phyloP scores from a whole-genome alignment of 225 moss, liverwort and hornwort species.

The Marchantia polymorpha region DNA sequence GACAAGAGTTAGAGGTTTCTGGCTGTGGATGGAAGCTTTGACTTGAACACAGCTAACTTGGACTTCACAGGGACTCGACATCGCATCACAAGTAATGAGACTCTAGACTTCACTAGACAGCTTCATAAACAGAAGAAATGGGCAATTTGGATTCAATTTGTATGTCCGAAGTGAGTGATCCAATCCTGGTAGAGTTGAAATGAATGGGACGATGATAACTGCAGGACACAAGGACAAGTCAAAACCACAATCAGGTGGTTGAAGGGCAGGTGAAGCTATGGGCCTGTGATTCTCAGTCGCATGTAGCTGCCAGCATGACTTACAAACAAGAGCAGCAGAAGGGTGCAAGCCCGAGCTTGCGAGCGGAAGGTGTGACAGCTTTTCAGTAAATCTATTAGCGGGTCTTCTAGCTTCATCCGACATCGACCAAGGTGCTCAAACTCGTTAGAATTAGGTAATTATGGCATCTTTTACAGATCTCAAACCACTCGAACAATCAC shows the following conservation, averaged over 20 bases:
- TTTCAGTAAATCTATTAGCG: background rate
- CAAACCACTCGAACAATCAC: background rate
- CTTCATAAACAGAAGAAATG: background rate
- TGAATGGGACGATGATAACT: no score
- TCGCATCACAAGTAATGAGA: background rate
- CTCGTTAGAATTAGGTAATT: background rate
- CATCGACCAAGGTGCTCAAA: background rate
- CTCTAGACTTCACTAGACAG: background rate
- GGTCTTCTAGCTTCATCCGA: background rate
- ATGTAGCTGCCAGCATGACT: background rate
- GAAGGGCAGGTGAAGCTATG: background rate
- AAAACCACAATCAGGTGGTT: background rate
- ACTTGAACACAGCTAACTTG: background rate
- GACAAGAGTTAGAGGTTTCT: background rate
- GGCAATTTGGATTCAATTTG: background rate
- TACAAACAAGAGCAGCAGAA: background rate
- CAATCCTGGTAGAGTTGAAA: background rate
- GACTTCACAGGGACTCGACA: background rate
- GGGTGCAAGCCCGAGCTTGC: conserved; percentile 1
- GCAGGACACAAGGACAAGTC: background rate
- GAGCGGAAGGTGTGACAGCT: background rate
- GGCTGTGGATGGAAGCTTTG: background rate
- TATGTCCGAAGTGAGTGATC: background rate
- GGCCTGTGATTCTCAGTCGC: background rate
- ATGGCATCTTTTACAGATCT: background rate